Evolutionary conservation across 139 green algal species (phyloP).

Genomic region (Coelastrella sp.): DNA sequence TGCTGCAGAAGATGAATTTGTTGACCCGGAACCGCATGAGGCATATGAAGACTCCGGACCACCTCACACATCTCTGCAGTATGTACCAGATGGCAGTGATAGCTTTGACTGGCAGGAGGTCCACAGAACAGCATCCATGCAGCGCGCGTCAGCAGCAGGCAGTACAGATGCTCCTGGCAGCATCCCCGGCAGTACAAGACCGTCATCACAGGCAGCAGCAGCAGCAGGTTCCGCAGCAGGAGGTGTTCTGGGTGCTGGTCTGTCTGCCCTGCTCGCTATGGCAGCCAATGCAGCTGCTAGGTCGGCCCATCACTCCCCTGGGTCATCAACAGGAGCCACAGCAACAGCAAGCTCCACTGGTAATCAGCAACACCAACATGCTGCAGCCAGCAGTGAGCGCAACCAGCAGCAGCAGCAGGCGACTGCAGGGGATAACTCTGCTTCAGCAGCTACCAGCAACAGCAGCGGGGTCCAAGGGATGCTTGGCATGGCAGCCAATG

Average conservation of each 20-base stretch:
- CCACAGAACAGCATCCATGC: neutral
- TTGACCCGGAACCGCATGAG: neutral
- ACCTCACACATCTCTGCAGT: neutral
- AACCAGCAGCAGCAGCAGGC: neutral
- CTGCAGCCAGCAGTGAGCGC: neutral
- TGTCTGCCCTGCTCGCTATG: conserved; percentile 14
- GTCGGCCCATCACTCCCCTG: neutral
- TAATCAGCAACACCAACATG: neutral
- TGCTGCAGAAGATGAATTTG: neutral
- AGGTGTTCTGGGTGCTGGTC: neutral
- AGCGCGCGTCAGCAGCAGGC: neutral
- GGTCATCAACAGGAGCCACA: neutral
- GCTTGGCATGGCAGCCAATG: neutral
- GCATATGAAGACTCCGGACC: too few species aligned
- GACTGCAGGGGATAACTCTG: neutral
- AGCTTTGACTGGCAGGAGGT: conserved; percentile 16
- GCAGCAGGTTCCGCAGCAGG: conserved; percentile 10
- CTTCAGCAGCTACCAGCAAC: neutral
- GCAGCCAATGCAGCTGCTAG: conserved; percentile 21
- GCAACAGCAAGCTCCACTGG: neutral
- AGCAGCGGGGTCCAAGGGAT: neutral
- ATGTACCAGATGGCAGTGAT: neutral
- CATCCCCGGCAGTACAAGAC: neutral
- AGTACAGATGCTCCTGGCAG: neutral
- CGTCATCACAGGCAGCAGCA: conserved; percentile 13